Conservation (phyloP, 805 yeast species). For the Ogataea haglerorum region DNA sequence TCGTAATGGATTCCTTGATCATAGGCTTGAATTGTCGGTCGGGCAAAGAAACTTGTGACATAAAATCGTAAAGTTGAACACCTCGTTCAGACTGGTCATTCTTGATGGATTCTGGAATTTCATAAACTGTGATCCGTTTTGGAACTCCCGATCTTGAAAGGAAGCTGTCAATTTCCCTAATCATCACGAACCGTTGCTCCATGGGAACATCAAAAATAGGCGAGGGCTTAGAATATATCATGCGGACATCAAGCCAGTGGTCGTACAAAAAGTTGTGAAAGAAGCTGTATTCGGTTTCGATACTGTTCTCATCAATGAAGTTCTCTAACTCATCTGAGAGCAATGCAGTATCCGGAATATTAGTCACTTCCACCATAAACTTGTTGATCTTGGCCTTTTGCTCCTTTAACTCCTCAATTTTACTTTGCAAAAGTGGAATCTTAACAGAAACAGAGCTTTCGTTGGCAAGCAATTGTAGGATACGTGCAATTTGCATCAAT, state of each 20-base stretch:
- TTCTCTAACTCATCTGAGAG: conserved; percentile 6
- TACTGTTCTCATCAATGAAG: conserved; percentile 22
- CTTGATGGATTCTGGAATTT: conserved; percentile 51
- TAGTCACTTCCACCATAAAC: conserved; percentile 37
- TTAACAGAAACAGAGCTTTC: conserved; percentile 65
- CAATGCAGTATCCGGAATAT: conserved; percentile 12
- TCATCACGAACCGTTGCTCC: conserved; percentile 25
- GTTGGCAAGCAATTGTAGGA: conserved; percentile 83
- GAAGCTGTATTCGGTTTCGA: conserved; percentile 32
- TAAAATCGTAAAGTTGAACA: conserved; percentile 62
- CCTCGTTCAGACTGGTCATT: conserved; percentile 45
- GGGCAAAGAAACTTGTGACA: conserved; percentile 61
- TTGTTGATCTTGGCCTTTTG: conserved; percentile 38
- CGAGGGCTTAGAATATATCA: conserved; percentile 19
- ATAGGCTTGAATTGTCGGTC: conserved; percentile 46
- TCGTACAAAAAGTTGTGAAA: conserved; percentile 49
- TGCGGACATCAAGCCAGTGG: conserved; percentile 39
- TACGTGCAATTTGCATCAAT: conserved; percentile 74
- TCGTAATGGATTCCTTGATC: conserved; percentile 61
- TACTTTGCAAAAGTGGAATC: conserved; percentile 48
- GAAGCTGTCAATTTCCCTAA: conserved; percentile 44
- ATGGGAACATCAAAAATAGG: conserved; percentile 10
- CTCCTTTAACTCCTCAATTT: conserved; percentile 39
- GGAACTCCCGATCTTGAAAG: conserved; percentile 59
- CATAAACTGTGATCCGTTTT: conserved; percentile 49